Percentiles rank a stretch among this genome's conserved stretches.
Evolutionary conservation across 139 green algal genomes (phyloP).

Genomic region (Parachlorella kessleri): DNA sequence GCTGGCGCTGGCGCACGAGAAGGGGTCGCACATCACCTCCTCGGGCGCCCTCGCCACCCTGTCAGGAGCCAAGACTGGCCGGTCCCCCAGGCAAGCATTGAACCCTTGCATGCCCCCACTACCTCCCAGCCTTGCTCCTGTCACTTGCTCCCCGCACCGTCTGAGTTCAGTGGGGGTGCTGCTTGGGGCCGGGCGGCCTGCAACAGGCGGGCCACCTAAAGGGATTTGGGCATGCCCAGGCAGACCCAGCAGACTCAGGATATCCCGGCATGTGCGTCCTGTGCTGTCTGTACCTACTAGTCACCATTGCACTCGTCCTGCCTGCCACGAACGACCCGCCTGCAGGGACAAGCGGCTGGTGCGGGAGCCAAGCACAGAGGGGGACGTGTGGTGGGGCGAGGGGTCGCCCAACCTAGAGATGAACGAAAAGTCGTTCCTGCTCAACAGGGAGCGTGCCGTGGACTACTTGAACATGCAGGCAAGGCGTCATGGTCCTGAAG

Average conservation of each 20-base stretch:
- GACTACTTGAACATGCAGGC: constrained; percentile 91
- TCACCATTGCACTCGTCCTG: too few species aligned
- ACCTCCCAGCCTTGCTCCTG: too few species aligned
- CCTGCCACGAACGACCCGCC: too few species aligned
- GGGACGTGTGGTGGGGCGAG: constrained; percentile 86
- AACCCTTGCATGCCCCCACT: too few species aligned
- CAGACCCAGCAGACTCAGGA: too few species aligned
- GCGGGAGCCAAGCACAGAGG: constrained; percentile 66
- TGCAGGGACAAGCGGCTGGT: constrained; percentile 96
- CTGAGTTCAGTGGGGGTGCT: too few species aligned
- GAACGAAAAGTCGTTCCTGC: constrained; percentile 81
- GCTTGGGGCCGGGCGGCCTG: too few species aligned
- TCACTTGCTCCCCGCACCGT: too few species aligned
- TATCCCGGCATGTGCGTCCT: too few species aligned
- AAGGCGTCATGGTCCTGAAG: constrained; percentile 55
- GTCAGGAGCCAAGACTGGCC: constrained; percentile 86
- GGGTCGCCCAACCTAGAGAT: constrained; percentile 83
- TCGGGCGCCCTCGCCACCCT: constrained; percentile 74
- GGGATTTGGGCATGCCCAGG: too few species aligned
- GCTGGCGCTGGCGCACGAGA: constrained; percentile 68
- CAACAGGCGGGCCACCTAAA: too few species aligned
- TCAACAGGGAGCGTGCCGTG: constrained; percentile 85
- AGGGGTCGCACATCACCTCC: constrained; percentile 63
- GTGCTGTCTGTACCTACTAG: too few species aligned
- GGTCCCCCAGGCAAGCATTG: neutral